Evolutionary conservation across 2,329 filamentous ascomycete genomes (phyloP).

Genomic region (Fusarium papillatum): DNA sequence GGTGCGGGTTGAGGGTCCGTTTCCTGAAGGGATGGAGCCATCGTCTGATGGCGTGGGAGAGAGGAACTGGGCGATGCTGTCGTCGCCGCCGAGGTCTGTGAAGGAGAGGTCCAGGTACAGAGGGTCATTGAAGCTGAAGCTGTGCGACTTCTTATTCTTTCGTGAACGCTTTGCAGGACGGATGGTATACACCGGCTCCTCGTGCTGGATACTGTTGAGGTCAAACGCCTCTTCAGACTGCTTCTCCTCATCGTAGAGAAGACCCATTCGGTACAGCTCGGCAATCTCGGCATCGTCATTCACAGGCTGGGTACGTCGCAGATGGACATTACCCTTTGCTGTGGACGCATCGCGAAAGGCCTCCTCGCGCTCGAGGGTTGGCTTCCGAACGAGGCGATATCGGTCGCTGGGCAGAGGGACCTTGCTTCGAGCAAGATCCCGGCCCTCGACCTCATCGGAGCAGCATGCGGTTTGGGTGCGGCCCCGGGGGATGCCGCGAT

Average conservation of each 20-base stretch:
- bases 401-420: slow-evolving; percentile 54
- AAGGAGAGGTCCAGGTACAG: slow-evolving; percentile 58
- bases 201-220: slow-evolving; percentile 55
- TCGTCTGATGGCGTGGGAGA: slow-evolving; percentile 35
- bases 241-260: slow-evolving; percentile 59
- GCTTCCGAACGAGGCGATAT: slow-evolving; percentile 50
- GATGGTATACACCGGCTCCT: slow-evolving; percentile 55
- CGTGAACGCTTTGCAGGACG: slow-evolving; percentile 51
- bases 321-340: slow-evolving; percentile 47
- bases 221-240: slow-evolving; percentile 50
- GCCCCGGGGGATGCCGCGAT: slow-evolving; percentile 26
- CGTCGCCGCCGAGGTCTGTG: slow-evolving; percentile 56
- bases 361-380: slow-evolving; percentile 60
- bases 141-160: slow-evolving; percentile 40
- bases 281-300: slow-evolving; percentile 53
- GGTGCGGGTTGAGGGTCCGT: slow-evolving; percentile 25
- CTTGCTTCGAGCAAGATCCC: slow-evolving; percentile 51
- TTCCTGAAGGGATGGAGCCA: slow-evolving; percentile 14
- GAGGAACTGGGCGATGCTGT: slow-evolving; percentile 54
- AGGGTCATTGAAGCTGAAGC: slow-evolving; percentile 41
- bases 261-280: slow-evolving; percentile 58
- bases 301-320: slow-evolving; percentile 38
- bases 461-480: slow-evolving; percentile 21
- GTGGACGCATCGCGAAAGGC: slow-evolving; percentile 60
- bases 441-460: slow-evolving; percentile 48